Conservation (phyloP, 2,329 filamentous ascomycete species). For the Zelopaecilomyces penicillatus region DNA sequence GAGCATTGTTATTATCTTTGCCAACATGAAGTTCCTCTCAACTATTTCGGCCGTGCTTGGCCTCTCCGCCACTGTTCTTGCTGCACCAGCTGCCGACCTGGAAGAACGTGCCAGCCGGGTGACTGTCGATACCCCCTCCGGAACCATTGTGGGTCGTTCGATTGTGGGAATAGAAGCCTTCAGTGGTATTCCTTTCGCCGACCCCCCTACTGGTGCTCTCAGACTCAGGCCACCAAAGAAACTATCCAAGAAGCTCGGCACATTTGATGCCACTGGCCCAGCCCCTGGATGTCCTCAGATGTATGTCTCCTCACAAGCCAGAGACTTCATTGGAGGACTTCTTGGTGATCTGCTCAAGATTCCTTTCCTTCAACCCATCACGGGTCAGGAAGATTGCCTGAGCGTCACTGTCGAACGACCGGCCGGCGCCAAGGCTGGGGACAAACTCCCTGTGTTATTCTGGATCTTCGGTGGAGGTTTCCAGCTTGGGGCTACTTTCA, state of each 20-base stretch:
- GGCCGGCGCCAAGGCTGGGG: slow-evolving; percentile 40
- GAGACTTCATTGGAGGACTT: slow-evolving; percentile 32
- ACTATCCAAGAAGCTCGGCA: slow-evolving; percentile 49
- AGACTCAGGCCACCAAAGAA: slow-evolving; percentile 60
- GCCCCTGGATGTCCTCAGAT: slow-evolving; percentile 66
- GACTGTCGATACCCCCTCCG: slow-evolving; percentile 46
- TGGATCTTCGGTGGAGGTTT: slow-evolving; percentile 67
- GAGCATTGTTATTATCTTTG: background rate
- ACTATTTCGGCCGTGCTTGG: slow-evolving; percentile 4
- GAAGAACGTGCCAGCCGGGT: slow-evolving; percentile 38
- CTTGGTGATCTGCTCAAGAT: slow-evolving; percentile 43
- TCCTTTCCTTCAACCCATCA: slow-evolving; percentile 48
- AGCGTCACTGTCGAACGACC: slow-evolving; percentile 54
- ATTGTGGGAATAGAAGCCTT: slow-evolving; percentile 53
- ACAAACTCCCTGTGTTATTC: slow-evolving; percentile 57
- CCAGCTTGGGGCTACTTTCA: slow-evolving; percentile 41
- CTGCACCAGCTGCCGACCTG: slow-evolving; percentile 15
- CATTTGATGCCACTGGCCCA: slow-evolving; percentile 48
- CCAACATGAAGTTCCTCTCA: slow-evolving; percentile 6
- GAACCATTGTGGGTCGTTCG: slow-evolving; percentile 45
- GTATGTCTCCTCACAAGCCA: slow-evolving; percentile 43
- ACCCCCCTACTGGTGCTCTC: slow-evolving; percentile 56
- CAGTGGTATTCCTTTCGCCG: slow-evolving; percentile 66
- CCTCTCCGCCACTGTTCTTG: slow-evolving; percentile 2
- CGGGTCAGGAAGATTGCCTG: slow-evolving; percentile 56